phyloP scores from a whole-genome alignment of 257 asterid species.

The Ligustrum vulgare region DNA sequence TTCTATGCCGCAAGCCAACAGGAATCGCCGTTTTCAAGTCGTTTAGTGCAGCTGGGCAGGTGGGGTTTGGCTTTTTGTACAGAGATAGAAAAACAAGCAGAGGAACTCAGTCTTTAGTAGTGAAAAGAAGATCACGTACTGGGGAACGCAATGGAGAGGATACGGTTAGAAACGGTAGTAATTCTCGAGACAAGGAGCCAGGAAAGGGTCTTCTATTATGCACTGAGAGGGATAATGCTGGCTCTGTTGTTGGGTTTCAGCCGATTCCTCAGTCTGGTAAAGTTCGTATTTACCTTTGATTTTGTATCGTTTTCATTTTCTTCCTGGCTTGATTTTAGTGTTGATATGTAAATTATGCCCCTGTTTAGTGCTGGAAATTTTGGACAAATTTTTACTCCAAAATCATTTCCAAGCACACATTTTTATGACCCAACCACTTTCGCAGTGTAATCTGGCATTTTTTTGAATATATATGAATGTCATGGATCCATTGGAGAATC shows the following conservation, averaged over 20 bases:
- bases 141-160: constrained; percentile 29
- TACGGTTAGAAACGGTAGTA: constrained; percentile 19
- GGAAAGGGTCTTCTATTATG: constrained; percentile 47
- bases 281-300: background rate
- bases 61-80: constrained; percentile 40
- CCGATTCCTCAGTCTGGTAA: constrained; percentile 72
- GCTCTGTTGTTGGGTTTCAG: constrained; percentile 63
- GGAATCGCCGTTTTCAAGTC: constrained; percentile 19
- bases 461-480: background rate
- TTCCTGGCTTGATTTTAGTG: background rate
- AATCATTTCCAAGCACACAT: no score
- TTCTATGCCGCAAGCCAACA: constrained; percentile 10
- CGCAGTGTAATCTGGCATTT: no score
- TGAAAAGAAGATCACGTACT: constrained; percentile 29
- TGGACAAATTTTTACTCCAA: no score
- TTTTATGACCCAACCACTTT: no score
- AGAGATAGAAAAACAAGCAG: constrained; percentile 26
- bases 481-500: background rate
- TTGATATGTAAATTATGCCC: background rate
- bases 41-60: constrained; percentile 35
- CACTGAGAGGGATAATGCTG: constrained; percentile 53
- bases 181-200: constrained; percentile 30
- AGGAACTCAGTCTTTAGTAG: constrained; percentile 33
- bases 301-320: background rate
- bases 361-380: no score